Conservation (phyloP, 176 grass and related monocot species). For the Panicum miliaceum region DNA sequence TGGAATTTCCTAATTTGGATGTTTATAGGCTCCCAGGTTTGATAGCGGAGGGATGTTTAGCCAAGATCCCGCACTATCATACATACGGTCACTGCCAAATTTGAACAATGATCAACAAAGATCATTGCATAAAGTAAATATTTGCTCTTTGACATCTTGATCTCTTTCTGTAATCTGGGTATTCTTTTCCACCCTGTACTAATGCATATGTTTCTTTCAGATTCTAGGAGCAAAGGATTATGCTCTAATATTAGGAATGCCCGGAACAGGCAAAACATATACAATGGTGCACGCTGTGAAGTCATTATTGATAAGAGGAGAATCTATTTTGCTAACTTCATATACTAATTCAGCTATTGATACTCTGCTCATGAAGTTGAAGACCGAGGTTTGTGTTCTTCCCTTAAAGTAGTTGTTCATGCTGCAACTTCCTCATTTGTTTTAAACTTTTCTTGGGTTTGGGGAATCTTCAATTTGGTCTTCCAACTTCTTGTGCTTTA, state of each 20-base stretch:
- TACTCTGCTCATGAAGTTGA: conserved; percentile 97
- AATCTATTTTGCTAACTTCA: conserved; percentile 93
- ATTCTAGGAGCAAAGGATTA: conserved; percentile 98
- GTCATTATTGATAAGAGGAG: conserved; percentile 86
- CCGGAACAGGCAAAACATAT: conserved; percentile 97
- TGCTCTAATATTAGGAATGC: conserved; percentile 97
- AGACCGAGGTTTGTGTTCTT: conserved; percentile 64
- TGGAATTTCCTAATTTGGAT: conserved; percentile 44
- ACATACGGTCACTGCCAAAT: conserved; percentile 68
- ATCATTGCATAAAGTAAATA: conserved; percentile 85
- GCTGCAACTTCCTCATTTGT: neutral
- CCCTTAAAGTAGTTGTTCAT: neutral
- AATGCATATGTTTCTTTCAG: conserved; percentile 54
- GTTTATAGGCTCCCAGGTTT: conserved; percentile 84
- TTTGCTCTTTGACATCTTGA: conserved; percentile 27
- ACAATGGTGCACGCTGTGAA: conserved; percentile 99
- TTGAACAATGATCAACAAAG: conserved; percentile 91
- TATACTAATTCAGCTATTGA: conserved; percentile 99
- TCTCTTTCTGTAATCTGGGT: conserved; percentile 24
- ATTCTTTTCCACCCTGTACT: conserved; percentile 34
- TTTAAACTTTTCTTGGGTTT: neutral
- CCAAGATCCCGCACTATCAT: conserved; percentile 91
- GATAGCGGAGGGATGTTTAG: conserved; percentile 85
- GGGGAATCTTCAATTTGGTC: neutral
- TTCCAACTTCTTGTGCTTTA: neutral